Conservation (phyloP, 805 yeast genomes). For the Zygosaccharomyces lentus region DNA sequence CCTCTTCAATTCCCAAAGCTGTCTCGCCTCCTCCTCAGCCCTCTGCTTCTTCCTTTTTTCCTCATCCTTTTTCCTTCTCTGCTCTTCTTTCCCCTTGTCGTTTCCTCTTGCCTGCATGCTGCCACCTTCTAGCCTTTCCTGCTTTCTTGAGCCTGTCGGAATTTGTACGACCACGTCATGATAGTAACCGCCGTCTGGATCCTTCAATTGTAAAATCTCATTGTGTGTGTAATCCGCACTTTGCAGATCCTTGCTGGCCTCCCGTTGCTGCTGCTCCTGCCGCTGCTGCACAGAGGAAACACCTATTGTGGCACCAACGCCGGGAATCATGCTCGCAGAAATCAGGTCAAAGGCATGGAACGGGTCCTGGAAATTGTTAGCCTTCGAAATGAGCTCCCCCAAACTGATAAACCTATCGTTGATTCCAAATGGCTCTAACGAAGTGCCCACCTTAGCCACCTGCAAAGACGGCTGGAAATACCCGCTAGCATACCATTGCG, state of each 20-base stretch:
- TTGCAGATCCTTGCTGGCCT: conserved; percentile 10
- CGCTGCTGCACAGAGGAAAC: not conserved
- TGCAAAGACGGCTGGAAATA: conserved; percentile 56
- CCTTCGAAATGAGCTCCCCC: conserved; percentile 22
- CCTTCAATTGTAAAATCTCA: conserved; percentile 25
- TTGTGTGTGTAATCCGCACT: conserved; percentile 26
- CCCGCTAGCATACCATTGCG: conserved; percentile 65
- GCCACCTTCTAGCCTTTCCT: not conserved
- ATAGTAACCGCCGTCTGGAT: conserved; percentile 26
- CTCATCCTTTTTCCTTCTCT: not conserved
- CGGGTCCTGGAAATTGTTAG: conserved; percentile 28
- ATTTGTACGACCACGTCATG: conserved; percentile 26
- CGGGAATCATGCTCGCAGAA: not conserved
- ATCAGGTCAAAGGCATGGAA: conserved; percentile 24
- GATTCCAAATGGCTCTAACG: conserved; percentile 29
- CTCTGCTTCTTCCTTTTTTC: conserved; percentile 8
- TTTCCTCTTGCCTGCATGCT: conserved; percentile 7
- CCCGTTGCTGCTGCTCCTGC: conserved; percentile 5
- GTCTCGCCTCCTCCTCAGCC: conserved; percentile 25
- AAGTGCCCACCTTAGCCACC: conserved; percentile 45
- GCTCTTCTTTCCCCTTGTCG: conserved; percentile 1
- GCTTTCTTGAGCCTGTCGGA: conserved; percentile 20
- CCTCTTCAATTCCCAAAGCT: conserved; percentile 13
- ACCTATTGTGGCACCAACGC: conserved; percentile 1
- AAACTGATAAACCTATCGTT: conserved; percentile 25